Evolutionary conservation across 805 yeast species (phyloP).

Genomic region (Yarrowia divulgata): DNA sequence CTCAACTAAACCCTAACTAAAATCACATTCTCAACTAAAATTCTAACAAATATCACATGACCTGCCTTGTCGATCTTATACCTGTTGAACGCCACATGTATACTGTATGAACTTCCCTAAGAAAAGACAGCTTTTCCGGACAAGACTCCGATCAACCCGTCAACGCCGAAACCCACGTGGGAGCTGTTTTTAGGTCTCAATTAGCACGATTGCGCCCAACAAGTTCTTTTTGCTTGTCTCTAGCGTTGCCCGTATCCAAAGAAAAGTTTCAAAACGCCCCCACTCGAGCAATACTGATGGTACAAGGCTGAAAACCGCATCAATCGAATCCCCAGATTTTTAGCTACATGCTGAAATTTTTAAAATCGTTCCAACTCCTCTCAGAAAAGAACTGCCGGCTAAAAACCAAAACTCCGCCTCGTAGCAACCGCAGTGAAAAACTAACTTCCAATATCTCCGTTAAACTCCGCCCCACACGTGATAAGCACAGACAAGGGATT

Average conservation of each 20-base stretch:
- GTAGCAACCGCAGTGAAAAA: slow-evolving; percentile 6
- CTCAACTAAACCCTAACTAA: slow-evolving; percentile 15
- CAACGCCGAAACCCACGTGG: neutral
- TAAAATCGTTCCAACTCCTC: too few species aligned
- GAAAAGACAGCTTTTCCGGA: neutral
- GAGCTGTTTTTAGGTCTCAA: neutral
- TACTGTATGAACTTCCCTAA: neutral
- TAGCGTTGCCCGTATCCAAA: neutral
- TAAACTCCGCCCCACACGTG: slow-evolving; percentile 34
- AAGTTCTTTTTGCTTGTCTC: neutral
- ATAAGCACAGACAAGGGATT: slow-evolving; percentile 17
- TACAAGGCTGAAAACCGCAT: neutral
- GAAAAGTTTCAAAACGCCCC: too few species aligned
- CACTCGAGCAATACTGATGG: neutral
- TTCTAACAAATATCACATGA: neutral
- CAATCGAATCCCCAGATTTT: neutral
- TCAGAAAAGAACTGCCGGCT: neutral
- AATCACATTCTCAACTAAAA: neutral
- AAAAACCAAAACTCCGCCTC: neutral
- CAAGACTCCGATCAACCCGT: neutral
- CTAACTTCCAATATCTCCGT: slow-evolving; percentile 17
- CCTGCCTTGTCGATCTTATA: neutral
- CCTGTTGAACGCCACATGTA: neutral
- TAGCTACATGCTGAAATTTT: neutral
- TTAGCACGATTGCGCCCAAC: neutral